Base-by-base conservation (phyloP, 805 yeast species). In the Ogataea pilisensis region DNA sequence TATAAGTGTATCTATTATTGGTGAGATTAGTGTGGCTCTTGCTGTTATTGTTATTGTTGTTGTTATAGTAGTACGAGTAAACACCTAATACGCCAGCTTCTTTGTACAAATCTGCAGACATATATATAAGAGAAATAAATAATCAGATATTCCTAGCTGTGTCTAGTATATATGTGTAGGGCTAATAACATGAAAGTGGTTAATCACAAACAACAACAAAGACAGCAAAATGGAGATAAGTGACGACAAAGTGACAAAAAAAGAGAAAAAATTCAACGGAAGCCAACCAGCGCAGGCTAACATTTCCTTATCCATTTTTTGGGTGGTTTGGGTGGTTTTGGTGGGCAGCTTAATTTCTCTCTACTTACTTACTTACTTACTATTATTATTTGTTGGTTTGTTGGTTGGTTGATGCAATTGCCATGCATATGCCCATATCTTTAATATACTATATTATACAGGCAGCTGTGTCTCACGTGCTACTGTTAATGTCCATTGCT, bases 81-180 rank as follows among this genome's bases (percentile, higher is more conserved):
- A 56, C 58, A n/a, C 61, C 61, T 20, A 56, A 37, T 14, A 57
- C 61, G 7, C 61, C 61, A 13, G 53, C 59, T 29, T 56, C 53
- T 37, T 44, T 51, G 21, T 30, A 41, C 3, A 42, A 45, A 22
- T 25, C 40, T 21, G 25, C 34, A 25, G 38, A 31, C 32, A 35
- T 21, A 31, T 13, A 18, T 31, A 19, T n/a, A n/a, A n/a, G 20
- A 31, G 17, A 8, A 11, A 22, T 22, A 11, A 11, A 22, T 22
- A 22, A 11, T 8, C 11, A 8, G 11, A 8, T 22, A 11, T 22
- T 22, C 7, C 11, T 8, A 8, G 26, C 11, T 22, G 11, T 11
- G 11, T 22, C 7, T 22, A 22, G 7, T 8, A 22, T 22, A 22
- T 22, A 22, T 22, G 11, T 22, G 11, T 22, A 22, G 26, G n/a